Evolutionary conservation across 1,139 yeast genomes (phyloP).

Genomic region (Candida frijolesensis): DNA sequence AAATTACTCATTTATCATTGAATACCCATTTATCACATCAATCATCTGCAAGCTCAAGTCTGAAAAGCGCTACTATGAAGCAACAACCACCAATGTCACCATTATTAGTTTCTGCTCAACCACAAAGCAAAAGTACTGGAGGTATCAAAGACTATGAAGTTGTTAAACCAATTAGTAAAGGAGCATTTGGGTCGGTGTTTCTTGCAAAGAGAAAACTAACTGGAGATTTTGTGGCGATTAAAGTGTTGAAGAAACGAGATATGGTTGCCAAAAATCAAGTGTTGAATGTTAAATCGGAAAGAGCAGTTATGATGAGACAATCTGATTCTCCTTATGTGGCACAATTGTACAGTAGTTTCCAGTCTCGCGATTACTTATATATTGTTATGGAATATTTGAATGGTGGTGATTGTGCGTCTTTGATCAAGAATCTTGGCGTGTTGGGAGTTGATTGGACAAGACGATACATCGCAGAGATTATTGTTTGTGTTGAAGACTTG

Average conservation of each 20-base stretch:
- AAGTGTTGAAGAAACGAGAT: constrained; percentile 89
- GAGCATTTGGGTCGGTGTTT: constrained; percentile 96
- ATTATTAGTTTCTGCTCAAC: constrained; percentile 63
- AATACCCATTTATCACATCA: constrained; percentile 10
- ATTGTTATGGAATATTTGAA: constrained; percentile 95
- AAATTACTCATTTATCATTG: constrained; percentile 19
- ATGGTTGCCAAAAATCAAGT: constrained; percentile 98
- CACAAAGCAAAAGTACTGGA: constrained; percentile 55
- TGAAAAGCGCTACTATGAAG: constrained; percentile 19
- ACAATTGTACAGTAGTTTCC: constrained; percentile 84
- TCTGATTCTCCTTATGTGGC: constrained; percentile 94
- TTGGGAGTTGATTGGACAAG: constrained; percentile 87
- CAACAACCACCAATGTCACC: constrained; percentile 78
- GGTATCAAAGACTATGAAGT: constrained; percentile 88
- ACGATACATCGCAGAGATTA: constrained; percentile 85
- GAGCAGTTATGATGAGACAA: constrained; percentile 98
- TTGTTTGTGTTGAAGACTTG: constrained; percentile 86
- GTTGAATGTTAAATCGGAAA: constrained; percentile 87
- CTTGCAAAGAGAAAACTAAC: constrained; percentile 80
- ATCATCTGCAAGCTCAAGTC: constrained; percentile 12
- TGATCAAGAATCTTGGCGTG: constrained; percentile 78
- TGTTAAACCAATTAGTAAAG: constrained; percentile 90
- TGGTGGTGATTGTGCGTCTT: constrained; percentile 95
- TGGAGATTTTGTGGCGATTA: constrained; percentile 95
- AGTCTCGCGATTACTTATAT: constrained; percentile 82